phyloP scores from a whole-genome alignment of 495 filamentous ascomycete genomes.

The Trichocladium antarcticum region DNA sequence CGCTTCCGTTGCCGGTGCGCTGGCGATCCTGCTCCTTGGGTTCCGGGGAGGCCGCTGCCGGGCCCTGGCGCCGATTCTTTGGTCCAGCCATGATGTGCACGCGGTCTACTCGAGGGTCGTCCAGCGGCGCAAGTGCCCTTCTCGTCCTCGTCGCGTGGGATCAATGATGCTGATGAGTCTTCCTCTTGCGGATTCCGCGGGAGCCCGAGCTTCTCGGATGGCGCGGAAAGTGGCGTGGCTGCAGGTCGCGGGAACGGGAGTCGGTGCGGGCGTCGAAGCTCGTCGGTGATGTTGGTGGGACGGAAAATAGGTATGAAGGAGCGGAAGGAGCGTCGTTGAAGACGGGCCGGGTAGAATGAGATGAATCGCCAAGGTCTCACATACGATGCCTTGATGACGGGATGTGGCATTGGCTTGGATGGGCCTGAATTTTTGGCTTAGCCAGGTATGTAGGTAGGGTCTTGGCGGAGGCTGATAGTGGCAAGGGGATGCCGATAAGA shows the following conservation, averaged over 20 bases:
- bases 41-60: slow-evolving; percentile 9
- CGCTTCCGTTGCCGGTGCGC: slow-evolving; percentile 9
- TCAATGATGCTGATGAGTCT: neutral
- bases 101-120: neutral
- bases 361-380: neutral
- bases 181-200: neutral
- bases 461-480: neutral
- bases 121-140: neutral
- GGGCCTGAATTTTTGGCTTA: neutral
- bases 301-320: neutral
- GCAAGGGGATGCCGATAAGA: neutral
- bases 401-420: neutral
- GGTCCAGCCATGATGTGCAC: slow-evolving; percentile 16
- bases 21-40: slow-evolving; percentile 6
- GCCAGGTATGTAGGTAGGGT: too few relatives aligned
- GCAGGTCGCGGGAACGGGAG: neutral
- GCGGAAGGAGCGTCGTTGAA: slow-evolving; percentile 5
- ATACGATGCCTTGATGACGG: neutral
- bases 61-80: slow-evolving; percentile 16
- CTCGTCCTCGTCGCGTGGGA: neutral
- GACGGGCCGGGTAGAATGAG: neutral
- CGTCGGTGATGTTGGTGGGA: neutral
- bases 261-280: neutral
- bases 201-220: slow-evolving; percentile 1
- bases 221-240: neutral